Base-by-base conservation (phyloP, 805 yeast genomes). In the Hagleromyces aurorensis region DNA sequence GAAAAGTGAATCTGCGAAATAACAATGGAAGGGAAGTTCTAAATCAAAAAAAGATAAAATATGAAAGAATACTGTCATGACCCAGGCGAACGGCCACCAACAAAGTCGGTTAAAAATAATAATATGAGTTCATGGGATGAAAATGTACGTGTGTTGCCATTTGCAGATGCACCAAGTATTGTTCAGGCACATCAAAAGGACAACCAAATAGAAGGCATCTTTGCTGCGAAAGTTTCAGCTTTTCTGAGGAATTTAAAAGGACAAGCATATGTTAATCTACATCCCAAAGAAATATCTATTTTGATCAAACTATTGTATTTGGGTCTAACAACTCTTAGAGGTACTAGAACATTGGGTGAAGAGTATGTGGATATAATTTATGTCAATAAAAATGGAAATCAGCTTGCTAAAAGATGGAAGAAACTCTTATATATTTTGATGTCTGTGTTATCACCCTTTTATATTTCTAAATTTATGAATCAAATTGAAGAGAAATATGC, bases 151-250 rank as follows among this genome's bases (percentile, higher is more conserved):
- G n/a, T 33, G 14, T 35, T 75, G 10, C 81, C 87, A 2, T 78
- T 72, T 51, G 94, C 96, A 2, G 80, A 80, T 46, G 87, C 95
- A 1, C 87, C 96, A 0, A 78, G 87, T 7, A 83, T 87, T 46
- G 93, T 89, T 20, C 69, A 96, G 30, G 84, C 96, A 2, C 78
- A 84, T 51, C 96, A 89, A 50, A 89, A 89, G 50, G 98, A 89
- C 54, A 67, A 73, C 4, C 83, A 78, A 43, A 72, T 83, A 23
- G 80, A 78, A 43, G 56, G 67, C 1, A 52, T 70, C 2, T 58
- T 84, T 13, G 61, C 67, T 20, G 54, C 61, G 3, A 75, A 78
- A 40, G 41, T 86, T 3, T 69, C 66, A 21, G 78, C 75, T 13
- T 70, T 72, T 0, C 37, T 77, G 4, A 75, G 69, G 38, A 48